Base-by-base conservation (phyloP, 495 filamentous ascomycete genomes). In the Penicillium ochrochloron region DNA sequence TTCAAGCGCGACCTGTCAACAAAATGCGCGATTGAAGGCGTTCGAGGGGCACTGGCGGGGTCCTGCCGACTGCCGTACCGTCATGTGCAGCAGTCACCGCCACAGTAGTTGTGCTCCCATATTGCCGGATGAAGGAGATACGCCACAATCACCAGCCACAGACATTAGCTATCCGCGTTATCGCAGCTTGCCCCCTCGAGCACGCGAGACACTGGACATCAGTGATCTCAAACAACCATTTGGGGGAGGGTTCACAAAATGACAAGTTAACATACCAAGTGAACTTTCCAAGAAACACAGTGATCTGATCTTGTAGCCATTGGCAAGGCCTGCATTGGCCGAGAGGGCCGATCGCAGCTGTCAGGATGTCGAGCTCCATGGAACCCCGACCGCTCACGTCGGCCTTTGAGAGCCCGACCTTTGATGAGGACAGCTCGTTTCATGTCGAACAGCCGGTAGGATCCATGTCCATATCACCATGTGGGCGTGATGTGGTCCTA, bases 401-500 rank as follows among this genome's bases (percentile, higher is more conserved):
- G 65, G 89, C 92, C 39, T 92, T 88, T 64, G 90, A 96, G 60
- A 96, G 92, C 70, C 87, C 90, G 56, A 97, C 90, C 5, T 98
- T 97, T 63, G 92, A 91, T 62, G 85, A 89, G 66, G 90, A 97
- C 73, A 89, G 89, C 55, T 90, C 88, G 5, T 91, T 98, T 67
- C 86, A 90, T 70, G 90, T 97, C 39, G 89, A 93, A 69, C 92
- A 90, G 60, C 84, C 89, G 17, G 86, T 90, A 46, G 87, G 88
- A 15, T 88, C 89, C 9, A 89, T 89, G 77, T 90, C 94, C 31
- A 97, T 98, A 75, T 97, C 94, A 2, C 94, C 94, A 14, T 94
- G 89, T 67, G 95, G 94, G 39, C 84, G 94, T 64, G 94, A 98
- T 83, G 88, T 98, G 23, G 94, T 95, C 14, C 82, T 98, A 62